Evolutionary conservation across 257 asterid species (phyloP).

Genomic region (Lycium barbarum): DNA sequence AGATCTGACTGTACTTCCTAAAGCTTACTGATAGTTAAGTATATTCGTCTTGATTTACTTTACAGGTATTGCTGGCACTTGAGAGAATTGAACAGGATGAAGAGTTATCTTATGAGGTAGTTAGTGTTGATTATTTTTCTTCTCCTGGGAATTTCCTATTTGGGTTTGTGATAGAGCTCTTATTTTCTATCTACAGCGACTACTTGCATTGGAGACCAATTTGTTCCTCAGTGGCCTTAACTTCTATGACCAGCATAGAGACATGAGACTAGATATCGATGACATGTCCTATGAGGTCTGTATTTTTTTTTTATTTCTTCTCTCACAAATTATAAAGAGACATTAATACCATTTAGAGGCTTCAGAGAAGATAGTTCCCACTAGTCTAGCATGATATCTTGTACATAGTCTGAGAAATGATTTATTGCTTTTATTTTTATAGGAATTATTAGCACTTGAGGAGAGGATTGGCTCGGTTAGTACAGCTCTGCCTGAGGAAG

Average conservation of each 20-base stretch:
- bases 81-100: constrained; percentile 84
- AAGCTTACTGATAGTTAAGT: constrained; percentile 26
- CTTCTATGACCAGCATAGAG: constrained; percentile 82
- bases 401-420: background rate
- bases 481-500: constrained; percentile 84
- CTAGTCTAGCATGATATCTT: background rate
- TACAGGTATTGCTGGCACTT: constrained; percentile 74
- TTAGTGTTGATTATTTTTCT: constrained; percentile 1
- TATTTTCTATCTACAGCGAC: constrained; percentile 60
- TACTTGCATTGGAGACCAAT: constrained; percentile 68
- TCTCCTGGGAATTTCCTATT: background rate
- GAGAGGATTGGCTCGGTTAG: constrained; percentile 95
- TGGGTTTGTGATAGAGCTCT: background rate
- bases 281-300: constrained; percentile 95
- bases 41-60: constrained; percentile 19
- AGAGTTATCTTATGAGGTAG: constrained; percentile 78
- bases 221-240: constrained; percentile 65
- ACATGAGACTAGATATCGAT: constrained; percentile 90
- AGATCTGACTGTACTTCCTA: background rate
- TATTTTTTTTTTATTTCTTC: background rate
- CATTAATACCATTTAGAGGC: background rate
- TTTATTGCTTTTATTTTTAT: constrained; percentile 25
- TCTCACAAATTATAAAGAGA: background rate
- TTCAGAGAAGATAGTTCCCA: background rate
- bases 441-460: constrained; percentile 93